A percentile compares a stretch with the other conserved stretches of the same genome.
Conservation (phyloP, 2,329 filamentous ascomycete genomes). For the Helotiales sp. region DNA sequence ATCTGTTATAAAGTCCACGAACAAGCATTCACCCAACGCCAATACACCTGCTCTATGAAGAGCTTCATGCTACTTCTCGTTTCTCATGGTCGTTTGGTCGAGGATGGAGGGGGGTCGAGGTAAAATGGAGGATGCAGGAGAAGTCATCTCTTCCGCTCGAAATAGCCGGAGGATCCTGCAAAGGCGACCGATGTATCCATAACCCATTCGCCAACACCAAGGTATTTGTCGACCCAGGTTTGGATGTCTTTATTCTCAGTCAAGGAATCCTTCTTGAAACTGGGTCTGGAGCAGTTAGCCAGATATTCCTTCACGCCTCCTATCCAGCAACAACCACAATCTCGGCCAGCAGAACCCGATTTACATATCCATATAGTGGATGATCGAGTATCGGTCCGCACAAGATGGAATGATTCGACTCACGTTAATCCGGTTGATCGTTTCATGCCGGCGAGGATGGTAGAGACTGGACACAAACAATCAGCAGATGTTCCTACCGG, state of each 20-base stretch:
- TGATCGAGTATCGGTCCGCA: neutral
- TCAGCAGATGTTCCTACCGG: conserved; percentile 21
- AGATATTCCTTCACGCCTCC: conserved; percentile 14
- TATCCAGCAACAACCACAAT: neutral
- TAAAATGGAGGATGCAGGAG: conserved; percentile 4
- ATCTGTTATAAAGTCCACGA: neutral
- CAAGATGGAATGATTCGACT: conserved; percentile 44
- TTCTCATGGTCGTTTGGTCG: neutral
- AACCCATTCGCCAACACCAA: conserved; percentile 93
- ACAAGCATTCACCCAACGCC: neutral
- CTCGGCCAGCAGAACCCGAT: neutral
- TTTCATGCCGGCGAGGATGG: conserved; percentile 95
- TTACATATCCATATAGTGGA: neutral
- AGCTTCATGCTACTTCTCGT: neutral
- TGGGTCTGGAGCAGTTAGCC: conserved; percentile 60
- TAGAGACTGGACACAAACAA: conserved; percentile 67
- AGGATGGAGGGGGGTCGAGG: neutral
- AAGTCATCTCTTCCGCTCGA: conserved; percentile 77
- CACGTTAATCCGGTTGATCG: conserved; percentile 98
- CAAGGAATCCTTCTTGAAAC: conserved; percentile 84
- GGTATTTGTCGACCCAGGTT: conserved; percentile 90
- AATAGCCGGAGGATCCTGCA: conserved; percentile 83
- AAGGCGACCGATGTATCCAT: conserved; percentile 97
- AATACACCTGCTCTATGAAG: neutral
- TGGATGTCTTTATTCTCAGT: conserved; percentile 80